Base-by-base conservation (phyloP, 176 grass and related monocot species). In the Oryza nivara region DNA sequence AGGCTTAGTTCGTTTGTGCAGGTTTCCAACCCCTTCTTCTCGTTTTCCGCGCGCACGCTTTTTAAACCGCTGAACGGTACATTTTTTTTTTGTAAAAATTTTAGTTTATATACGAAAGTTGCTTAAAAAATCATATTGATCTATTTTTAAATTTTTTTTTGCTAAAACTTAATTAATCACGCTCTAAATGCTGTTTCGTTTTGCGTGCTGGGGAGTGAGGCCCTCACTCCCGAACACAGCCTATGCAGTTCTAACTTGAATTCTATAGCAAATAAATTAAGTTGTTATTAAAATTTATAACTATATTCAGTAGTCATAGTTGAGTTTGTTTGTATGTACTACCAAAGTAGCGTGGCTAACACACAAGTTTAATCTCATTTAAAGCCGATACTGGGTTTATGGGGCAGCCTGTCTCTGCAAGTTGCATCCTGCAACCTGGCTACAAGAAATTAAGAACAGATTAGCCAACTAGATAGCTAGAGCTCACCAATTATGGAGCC, bases 381-480 rank as follows among this genome's bases (percentile, higher is more conserved):
- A 8, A 58, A 45, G 40, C 7, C 11, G 69, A 23, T 72, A 6
- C 17, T 44, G 38, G 40, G 40, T 20, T 72, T 25, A 45, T 28
- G 22, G 36, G 35, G 36, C 61, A 32, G 76, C 76, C 56, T 78
- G 76, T n/a, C 40, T 66, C 34, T 19, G 20, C 79, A 71, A 58
- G 12, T 54, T 81, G 68, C 35, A 60, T 26, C 44, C 44, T 80
- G 46, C 23, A 68, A 51, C 17, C 17, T 54, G 30, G 19, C 30
- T 54, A 9, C 66, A 45, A 20, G 51, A 72, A 72, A 63, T 58
- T 58, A 58, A 58, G 54, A 58, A 58, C 19, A 58, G 1, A 58
- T 58, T 58, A 58, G 54, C 4, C 35, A 45, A 63, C 34, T 43
- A 64, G 11, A 4, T 11, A 52, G 30, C 7, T 11, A 52, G 30